Base-by-base conservation (phyloP, 164 flowering plant species). In the Macadamia tetraphylla region DNA sequence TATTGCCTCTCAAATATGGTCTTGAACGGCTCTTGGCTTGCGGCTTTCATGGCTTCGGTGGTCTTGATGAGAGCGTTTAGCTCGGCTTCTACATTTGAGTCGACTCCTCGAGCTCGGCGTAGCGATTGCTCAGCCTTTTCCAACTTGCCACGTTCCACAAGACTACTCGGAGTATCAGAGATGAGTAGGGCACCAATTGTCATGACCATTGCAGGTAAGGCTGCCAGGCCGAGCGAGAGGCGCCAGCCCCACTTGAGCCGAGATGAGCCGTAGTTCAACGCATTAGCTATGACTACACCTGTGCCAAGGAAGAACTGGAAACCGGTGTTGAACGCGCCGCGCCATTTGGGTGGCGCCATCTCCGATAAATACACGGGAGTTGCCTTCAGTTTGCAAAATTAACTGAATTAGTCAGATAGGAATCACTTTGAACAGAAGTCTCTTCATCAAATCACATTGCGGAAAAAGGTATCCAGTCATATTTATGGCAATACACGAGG, bases 291-390 rank as follows among this genome's bases (percentile, higher is more conserved):
- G 0, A 87, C 78, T 13, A 86, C 87, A 0, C 95, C 95, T 0
- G 83, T 59, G 70, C 84, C 85, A 6, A 86, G 66, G 77, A 80
- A 82, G 70, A 89, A 77, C 62, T 82, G 83, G 78, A 86, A 87
- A 73, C 89, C 86, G 0, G 78, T 76, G 80, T 74, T 87, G 85
- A 87, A 83, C 1, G 87, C 88, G 6, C 92, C 95, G 0, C 95
- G 81, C 86, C 84, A 85, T 71, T 77, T 81, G 5, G 90, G 66
- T 18, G 95, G 95, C 0, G 95, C 95, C 75, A 85, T 74, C 67
- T 89, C 95, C 2, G 95, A 82, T 29, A 89, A 78, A 70, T 85
- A 87, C 0, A 87, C 71, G 0, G 94, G 94, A 29, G 87, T 71
- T 13, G 92, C 87, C 94, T 88, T 29, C 59, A 74, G 46, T 62